A percentile compares a stretch with the other conserved stretches of the same genome.
Evolutionary conservation across 805 yeast genomes (phyloP).

Genomic region (Spathaspora hagerdaliae): DNA sequence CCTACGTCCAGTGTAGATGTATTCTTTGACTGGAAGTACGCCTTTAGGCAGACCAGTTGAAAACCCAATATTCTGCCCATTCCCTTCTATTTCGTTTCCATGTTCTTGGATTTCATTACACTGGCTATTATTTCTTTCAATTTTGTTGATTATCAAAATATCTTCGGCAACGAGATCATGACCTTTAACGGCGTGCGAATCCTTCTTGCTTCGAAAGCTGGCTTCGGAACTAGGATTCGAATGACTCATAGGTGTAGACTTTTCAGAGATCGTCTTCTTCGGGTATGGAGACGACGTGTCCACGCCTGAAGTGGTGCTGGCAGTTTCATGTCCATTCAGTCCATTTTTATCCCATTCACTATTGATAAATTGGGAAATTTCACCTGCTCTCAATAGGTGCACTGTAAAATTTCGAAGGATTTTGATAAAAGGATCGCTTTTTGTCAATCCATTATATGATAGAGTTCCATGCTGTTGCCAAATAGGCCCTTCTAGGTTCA

Average conservation of each 20-base stretch:
- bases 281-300: not conserved
- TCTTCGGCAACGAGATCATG: constrained; percentile 6
- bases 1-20: constrained; percentile 16
- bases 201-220: not conserved
- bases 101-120: not conserved
- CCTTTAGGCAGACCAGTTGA: too few species aligned
- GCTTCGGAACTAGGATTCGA: not conserved
- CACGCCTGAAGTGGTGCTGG: not conserved
- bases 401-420: constrained; percentile 33
- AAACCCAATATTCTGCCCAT: not conserved
- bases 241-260: not conserved
- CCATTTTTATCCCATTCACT: constrained; percentile 11
- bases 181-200: not conserved
- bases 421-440: constrained; percentile 36
- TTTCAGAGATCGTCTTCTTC: not conserved
- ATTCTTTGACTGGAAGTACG: not conserved
- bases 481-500: constrained; percentile 32
- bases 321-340: not conserved
- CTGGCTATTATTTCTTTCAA: not conserved
- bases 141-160: constrained; percentile 4
- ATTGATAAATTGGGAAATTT: constrained; percentile 26
- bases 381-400: constrained; percentile 29
- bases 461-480: constrained; percentile 40
- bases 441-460: constrained; percentile 37
- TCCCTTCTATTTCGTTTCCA: constrained; percentile 1